Evolutionary conservation across 2,329 filamentous ascomycete genomes (phyloP).

Genomic region (Phaeosphaeria sp.): DNA sequence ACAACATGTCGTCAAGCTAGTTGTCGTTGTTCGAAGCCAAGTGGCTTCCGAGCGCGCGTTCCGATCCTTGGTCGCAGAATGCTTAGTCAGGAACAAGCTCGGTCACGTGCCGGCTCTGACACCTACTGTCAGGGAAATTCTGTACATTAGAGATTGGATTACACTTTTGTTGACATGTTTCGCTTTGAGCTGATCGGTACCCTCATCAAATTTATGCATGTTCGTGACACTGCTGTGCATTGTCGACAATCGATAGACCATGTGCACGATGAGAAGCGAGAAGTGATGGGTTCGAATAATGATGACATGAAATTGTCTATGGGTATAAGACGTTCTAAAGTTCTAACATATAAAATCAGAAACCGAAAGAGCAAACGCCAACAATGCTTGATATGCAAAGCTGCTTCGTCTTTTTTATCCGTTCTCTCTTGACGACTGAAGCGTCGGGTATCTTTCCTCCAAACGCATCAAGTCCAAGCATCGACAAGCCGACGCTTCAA

Average conservation of each 20-base stretch:
- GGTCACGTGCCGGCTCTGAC: neutral
- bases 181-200: too few species aligned
- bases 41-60: constrained; percentile 10
- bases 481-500: constrained; percentile 21
- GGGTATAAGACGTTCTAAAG: constrained; percentile 21
- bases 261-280: neutral
- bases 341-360: neutral
- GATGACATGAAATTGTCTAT: constrained; percentile 6
- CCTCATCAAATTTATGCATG: too few species aligned
- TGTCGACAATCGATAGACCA: neutral
- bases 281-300: neutral
- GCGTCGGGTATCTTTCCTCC: constrained; percentile 36
- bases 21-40: constrained; percentile 7
- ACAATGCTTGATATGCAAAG: neutral
- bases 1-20: neutral
- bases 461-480: constrained; percentile 10
- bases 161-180: too few species aligned
- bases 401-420: neutral
- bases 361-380: constrained; percentile 4
- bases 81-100: neutral
- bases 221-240: neutral
- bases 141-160: too few species aligned
- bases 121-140: too few species aligned
- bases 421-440: constrained; percentile 21
- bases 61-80: neutral